phyloP scores from a whole-genome alignment of 257 asterid species.

The Gentiana dahurica region DNA sequence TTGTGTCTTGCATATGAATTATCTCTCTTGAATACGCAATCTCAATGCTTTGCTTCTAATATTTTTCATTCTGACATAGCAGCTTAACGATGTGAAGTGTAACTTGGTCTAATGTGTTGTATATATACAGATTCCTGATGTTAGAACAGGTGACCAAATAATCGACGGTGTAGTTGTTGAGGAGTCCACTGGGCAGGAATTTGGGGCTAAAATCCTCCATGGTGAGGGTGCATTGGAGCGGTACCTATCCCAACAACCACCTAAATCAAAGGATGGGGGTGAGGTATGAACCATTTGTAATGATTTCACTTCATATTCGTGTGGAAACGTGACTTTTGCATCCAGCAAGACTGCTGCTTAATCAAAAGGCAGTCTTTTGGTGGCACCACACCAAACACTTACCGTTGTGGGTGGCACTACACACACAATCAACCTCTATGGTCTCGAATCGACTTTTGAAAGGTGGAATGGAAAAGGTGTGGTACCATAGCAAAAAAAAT shows the following conservation, averaged over 20 bases:
- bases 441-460: too few relatives aligned
- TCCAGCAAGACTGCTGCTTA: too few relatives aligned
- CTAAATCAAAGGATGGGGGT: conserved; percentile 27
- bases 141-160: conserved; percentile 68
- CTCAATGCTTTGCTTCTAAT: not conserved
- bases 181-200: conserved; percentile 43
- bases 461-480: too few relatives aligned
- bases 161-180: conserved; percentile 88
- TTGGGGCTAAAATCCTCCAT: conserved; percentile 77
- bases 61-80: not conserved
- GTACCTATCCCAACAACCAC: conserved; percentile 34
- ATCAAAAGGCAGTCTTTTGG: too few relatives aligned
- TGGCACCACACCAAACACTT: too few relatives aligned
- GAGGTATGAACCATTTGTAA: conserved; percentile 32
- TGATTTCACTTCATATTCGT: too few relatives aligned
- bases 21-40: too few relatives aligned
- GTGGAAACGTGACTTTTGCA: too few relatives aligned
- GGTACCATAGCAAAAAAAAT: too few relatives aligned
- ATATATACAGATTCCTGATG: conserved; percentile 78
- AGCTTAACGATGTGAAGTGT: conserved; percentile 2
- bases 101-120: not conserved
- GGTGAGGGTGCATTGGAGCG: conserved; percentile 68
- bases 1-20: too few relatives aligned
- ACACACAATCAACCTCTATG: too few relatives aligned
- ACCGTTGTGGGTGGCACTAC: too few relatives aligned